Evolutionary conservation across 2,329 filamentous ascomycete genomes (phyloP).

Genomic region (Aspergillus jensenii): DNA sequence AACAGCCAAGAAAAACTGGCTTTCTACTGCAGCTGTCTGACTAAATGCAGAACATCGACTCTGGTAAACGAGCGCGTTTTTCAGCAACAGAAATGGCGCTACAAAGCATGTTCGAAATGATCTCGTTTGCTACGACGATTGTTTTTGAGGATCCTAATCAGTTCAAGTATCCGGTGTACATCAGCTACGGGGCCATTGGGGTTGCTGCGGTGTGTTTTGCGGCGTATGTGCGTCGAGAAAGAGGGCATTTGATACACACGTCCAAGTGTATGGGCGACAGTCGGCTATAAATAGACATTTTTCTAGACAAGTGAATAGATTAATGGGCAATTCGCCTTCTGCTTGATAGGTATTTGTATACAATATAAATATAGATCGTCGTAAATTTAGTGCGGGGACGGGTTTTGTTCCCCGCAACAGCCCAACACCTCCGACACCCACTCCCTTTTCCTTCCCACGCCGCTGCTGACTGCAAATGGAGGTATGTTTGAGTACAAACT

Average conservation of each 20-base stretch:
- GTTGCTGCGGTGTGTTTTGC: slow-evolving; percentile 48
- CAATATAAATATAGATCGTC: not conserved
- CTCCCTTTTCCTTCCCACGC: not conserved
- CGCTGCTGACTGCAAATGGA: not conserved
- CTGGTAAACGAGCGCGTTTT: slow-evolving; percentile 63
- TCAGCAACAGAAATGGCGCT: slow-evolving; percentile 66
- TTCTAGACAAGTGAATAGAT: not conserved
- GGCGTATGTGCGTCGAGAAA: slow-evolving; percentile 55
- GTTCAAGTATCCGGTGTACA: slow-evolving; percentile 63
- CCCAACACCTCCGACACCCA: not conserved
- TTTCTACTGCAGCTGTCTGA: not conserved
- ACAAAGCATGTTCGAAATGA: slow-evolving; percentile 69
- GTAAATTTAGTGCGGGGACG: slow-evolving; percentile 3
- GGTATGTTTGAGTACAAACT: slow-evolving; percentile 1
- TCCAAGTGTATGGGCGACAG: slow-evolving; percentile 14
- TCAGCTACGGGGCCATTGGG: slow-evolving; percentile 50
- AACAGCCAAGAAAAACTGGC: not conserved
- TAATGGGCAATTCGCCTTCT: not conserved
- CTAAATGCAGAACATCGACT: slow-evolving; percentile 51
- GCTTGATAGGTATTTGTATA: no score
- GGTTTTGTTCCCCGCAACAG: slow-evolving; percentile 3
- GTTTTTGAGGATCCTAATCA: slow-evolving; percentile 62
- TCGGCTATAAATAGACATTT: not conserved
- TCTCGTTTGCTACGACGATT: slow-evolving; percentile 66
- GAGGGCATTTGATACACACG: slow-evolving; percentile 61